A percentile compares a stretch with the other conserved stretches of the same genome.
Conservation (phyloP, 352 stramenopile genomes). For the Phytophthora tentaculata region DNA sequence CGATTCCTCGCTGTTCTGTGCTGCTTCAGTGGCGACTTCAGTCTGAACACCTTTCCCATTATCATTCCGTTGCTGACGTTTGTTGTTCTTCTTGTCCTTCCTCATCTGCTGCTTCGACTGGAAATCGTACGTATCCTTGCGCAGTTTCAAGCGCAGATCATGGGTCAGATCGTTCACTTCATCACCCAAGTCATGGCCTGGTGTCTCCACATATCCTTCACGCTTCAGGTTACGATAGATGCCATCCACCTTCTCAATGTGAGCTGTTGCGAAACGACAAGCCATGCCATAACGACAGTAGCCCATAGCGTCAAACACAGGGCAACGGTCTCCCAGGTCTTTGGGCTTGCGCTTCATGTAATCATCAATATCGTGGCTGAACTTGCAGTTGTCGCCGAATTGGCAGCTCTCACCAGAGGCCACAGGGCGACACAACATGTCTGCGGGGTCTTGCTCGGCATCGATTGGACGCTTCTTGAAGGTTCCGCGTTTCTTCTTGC, state of each 20-base stretch:
- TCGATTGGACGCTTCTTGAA: conserved; percentile 90
- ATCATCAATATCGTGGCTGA: conserved; percentile 82
- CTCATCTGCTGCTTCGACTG: conserved; percentile 76
- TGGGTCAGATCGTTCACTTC: conserved; percentile 90
- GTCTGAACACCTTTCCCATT: conserved; percentile 24
- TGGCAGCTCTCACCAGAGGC: conserved; percentile 67
- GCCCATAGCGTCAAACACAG: conserved; percentile 80
- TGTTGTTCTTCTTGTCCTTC: conserved; percentile 58
- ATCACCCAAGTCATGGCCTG: conserved; percentile 39
- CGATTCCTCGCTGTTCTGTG: neutral
- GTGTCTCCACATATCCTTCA: conserved; percentile 34
- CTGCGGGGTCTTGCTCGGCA: conserved; percentile 61
- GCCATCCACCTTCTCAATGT: conserved; percentile 77
- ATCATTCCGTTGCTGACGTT: conserved; percentile 39
- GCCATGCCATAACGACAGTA: conserved; percentile 93
- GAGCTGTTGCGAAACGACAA: conserved; percentile 90
- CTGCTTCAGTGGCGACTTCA: neutral
- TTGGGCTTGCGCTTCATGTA: conserved; percentile 89
- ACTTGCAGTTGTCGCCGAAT: conserved; percentile 86
- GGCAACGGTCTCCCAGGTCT: conserved; percentile 79
- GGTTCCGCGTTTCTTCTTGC: conserved; percentile 60
- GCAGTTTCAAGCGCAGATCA: conserved; percentile 79
- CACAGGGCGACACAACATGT: conserved; percentile 70
- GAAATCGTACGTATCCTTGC: conserved; percentile 95
- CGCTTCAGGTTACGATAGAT: conserved; percentile 53